Percentiles rank a stretch among this genome's conserved stretches.
Evolutionary conservation across 306 rosid genomes (phyloP).

Genomic region (Neltuma alba): DNA sequence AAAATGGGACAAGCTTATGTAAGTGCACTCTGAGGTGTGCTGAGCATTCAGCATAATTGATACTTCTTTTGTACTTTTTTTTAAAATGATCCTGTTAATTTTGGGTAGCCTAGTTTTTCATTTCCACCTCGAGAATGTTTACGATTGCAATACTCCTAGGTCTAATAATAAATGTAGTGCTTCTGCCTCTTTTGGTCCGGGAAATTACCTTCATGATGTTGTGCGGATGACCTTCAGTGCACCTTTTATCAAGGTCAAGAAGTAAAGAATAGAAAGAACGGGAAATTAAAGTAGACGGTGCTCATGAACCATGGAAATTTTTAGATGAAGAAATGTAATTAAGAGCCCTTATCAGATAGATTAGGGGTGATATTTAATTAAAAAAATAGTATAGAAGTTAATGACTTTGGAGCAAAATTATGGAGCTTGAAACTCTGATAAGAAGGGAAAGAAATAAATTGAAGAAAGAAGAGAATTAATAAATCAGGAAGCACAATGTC

Average conservation of each 20-base stretch:
- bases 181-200: not conserved
- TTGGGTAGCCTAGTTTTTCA: not conserved
- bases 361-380: not conserved
- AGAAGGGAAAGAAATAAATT: slow-evolving; percentile 2
- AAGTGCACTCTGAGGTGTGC: not conserved
- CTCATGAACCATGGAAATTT: not conserved
- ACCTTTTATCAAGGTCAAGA: not conserved
- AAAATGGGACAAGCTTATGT: not conserved
- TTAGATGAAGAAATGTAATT: slow-evolving; percentile 1
- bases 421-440: slow-evolving; percentile 20
- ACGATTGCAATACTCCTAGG: not conserved
- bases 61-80: slow-evolving; percentile 2
- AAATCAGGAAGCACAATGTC: not conserved
- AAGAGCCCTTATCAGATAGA: not conserved
- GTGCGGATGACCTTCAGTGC: slow-evolving; percentile 9
- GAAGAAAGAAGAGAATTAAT: slow-evolving; percentile 3
- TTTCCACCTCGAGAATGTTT: not conserved
- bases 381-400: not conserved
- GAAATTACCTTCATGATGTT: slow-evolving; percentile 16
- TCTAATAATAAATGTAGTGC: not conserved
- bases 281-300: not conserved
- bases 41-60: not conserved
- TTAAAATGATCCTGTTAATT: slow-evolving; percentile 12
- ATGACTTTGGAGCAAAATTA: not conserved
- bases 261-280: not conserved